Percentiles rank a stretch among this genome's conserved stretches.
Conservation (phyloP, 106 monocot species). For the Dendrobium nobile region DNA sequence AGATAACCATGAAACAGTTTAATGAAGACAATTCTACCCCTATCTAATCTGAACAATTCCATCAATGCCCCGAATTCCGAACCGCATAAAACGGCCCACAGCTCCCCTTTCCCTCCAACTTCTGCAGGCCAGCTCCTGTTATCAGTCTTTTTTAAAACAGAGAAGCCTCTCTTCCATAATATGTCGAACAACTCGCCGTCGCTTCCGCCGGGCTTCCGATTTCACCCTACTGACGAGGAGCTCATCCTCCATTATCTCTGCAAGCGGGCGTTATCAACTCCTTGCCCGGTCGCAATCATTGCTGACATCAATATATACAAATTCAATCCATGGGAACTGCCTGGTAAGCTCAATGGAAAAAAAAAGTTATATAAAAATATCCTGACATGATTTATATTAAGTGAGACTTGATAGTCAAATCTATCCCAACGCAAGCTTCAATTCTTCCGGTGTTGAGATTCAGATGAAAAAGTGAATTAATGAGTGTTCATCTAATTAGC, state of each 20-base stretch:
- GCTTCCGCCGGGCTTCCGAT: conserved; percentile 35
- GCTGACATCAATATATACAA: conserved; percentile 38
- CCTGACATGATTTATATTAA: too few species aligned
- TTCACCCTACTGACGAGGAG: conserved; percentile 36
- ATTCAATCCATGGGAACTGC: conserved; percentile 32
- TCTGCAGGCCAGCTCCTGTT: background rate
- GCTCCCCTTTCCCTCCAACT: background rate
- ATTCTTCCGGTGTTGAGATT: background rate
- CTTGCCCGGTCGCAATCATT: conserved; percentile 25
- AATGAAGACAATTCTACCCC: background rate
- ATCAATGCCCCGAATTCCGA: background rate
- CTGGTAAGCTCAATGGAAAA: conserved; percentile 8
- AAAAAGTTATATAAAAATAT: too few species aligned
- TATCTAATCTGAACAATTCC: background rate
- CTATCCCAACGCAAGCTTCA: background rate
- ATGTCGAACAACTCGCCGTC: conserved; percentile 11
- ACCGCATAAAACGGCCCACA: background rate
- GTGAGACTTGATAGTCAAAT: too few species aligned
- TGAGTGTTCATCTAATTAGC: too few species aligned
- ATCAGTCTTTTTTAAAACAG: background rate
- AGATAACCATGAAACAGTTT: background rate
- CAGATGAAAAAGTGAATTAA: too few species aligned
- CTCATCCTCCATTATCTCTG: conserved; percentile 33
- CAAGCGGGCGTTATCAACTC: conserved; percentile 8
- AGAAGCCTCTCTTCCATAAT: background rate